Evolutionary conservation across 208 protist species (phyloP), one percentile per base, ranked within the genome.

Genomic region (Porcisia deanei): DNA sequence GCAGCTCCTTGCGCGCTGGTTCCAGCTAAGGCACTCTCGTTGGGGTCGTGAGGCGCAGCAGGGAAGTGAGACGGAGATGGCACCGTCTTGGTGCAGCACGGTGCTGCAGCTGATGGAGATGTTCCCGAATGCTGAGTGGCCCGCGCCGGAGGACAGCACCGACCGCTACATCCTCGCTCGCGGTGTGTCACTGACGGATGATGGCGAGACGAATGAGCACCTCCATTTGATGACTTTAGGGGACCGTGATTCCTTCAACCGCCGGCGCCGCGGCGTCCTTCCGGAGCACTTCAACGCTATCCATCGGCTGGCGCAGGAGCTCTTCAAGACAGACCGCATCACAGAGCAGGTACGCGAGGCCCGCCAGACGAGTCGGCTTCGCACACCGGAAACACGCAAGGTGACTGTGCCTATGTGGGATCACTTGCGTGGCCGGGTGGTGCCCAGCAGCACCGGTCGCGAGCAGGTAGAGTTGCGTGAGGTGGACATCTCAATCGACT

Each of bases 21-120:
- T 93, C 76, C 91, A 96, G 66, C 82, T 96, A 37, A 87, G 90
- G 30, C 89, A 92, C 82, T 79, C 82, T 9, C 87, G 88, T 14
- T 96, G 91, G 91, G 91, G 91, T 18, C 77, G 85, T 5, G 85
- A 92, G 83, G 74, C 64, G 68, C 41, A 79, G 34, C 58, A 72
- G 37, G 73, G 80, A 18, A 76, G 83, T 12, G 88, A 92, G 72
- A 85, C 77, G 37, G 80, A 86, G 59, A 54, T 71, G 59, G 77
- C 59, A 7, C 87, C 86, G 65, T 91, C 88, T 34, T 91, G 88
- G 85, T 81, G 85, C 67, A 79, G 76, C 37, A 82, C 85, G 30
- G 84, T 91, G 60, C 83, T 96, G 59, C 87, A 88, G 73, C 68
- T 92, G 52, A 79, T 92, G 75, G 77, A 83, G 77, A 59, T 88